Evolutionary conservation across 352 stramenopile genomes (phyloP), one percentile per base, ranked within the genome.

Genomic region (Peronospora belbahrii): DNA sequence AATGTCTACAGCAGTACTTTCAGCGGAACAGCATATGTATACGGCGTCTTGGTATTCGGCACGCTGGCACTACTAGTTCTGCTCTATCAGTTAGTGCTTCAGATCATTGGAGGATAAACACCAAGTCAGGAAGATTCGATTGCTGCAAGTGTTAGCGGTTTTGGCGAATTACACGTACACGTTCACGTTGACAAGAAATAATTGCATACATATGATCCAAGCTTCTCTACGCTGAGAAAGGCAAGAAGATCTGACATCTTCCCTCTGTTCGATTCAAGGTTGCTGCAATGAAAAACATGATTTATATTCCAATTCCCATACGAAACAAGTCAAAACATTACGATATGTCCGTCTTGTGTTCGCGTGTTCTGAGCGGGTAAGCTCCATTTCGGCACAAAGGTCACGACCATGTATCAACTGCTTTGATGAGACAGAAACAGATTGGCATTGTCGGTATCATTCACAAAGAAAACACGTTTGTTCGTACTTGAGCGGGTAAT

Each of bases 1-100:
- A 87, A 74, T 34, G 53, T 90, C 14, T 90, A 86, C 72, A 85
- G 67, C 22, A 62, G 73, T 0, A 63, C 42, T 19, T 90, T 90
- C 25, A 90, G 78, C 40, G 64, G 62, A 22, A 52, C 36, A 4
- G 32, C 20, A 10, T 86, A 74, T 43, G 71, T 84, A 13, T 84
- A 83, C 56, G 52, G 46, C 6, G 75, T 90, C 41, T 52, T 88
- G 10, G 71, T 62, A 2, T 90, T 90, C 58, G 78, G 75, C 1
- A 52, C 64, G 4, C 49, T 86, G 15, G 75, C 78, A 15, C 67
- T 90, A 15, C 42, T 67, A 13, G 62, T 88, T 14, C 41, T 88
- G 39, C 55, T 85, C 10, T 81, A 77, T 30, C 75, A 85, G 42
- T 32, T 87, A n/a, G 52, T 62, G 10, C 62, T 68, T 36, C 67